Evolutionary conservation across 768 basidiomycete species (phyloP), one percentile per base, ranked within the genome.

Genomic region (Myochromella boudieri): DNA sequence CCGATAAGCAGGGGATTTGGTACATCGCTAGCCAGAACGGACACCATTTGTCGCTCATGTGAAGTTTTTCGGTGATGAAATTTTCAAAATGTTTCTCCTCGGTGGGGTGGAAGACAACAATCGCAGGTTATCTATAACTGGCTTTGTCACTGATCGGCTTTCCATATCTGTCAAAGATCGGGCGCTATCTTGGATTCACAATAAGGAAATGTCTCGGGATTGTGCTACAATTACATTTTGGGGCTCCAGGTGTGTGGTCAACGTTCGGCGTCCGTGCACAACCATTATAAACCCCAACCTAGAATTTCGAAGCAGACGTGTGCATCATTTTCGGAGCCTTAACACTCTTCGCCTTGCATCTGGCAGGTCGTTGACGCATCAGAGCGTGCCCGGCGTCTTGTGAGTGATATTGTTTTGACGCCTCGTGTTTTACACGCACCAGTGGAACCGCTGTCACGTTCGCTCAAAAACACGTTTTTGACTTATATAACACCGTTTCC

Each of bases 401-500:
- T 72, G 58, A 68, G 69, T 70, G 60, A 60, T 40, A 76, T 42
- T 74, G 42, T 71, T 78, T 49, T 72, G 75, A 56, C 84, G 93
- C 75, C 87, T 89, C 69, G 91, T 91, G 54, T 93, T 86, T 43
- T 60, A 78, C 82, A 87, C 66, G 90, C 87, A 42, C 90, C 51
- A 57, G 52, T 57, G 61, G 65, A 65, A 51, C 64, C 71, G 65
- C 60, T 60, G 63, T 73, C 73, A 75, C 73, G 68, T 66, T 69
- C 59, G 42, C 52, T 38, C 38, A 42, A 34, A 48, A 50, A 60
- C 50, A 52, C 51, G 44, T 47, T 46, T 39, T 43, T 43, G 42
- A 52, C 43, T 55, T 34, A n/a, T 54, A 58, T 53, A 59, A 56
- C 34, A 40, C 51, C 49, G 46, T 49, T 50, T 60, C 49, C 50